These are phyloP conservation scores for Colletotrichum liaoningense DNA, from an alignment of 2,329 filamentous ascomycete genomes.

Conservation along the genomic window DNA sequence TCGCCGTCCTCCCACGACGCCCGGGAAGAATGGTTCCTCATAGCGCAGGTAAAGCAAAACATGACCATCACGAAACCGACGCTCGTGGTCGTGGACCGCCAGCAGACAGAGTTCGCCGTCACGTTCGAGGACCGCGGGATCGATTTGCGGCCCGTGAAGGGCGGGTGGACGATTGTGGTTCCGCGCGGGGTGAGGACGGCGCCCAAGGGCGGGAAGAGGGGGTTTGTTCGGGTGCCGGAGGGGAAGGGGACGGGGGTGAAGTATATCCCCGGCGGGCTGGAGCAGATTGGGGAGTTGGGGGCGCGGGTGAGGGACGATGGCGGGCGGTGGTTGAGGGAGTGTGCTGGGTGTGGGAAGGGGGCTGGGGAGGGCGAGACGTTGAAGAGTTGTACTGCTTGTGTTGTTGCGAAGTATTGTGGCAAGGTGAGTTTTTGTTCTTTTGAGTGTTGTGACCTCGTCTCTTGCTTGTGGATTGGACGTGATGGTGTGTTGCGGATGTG, in stretches of 20 bases:
- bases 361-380: constrained; percentile 42
- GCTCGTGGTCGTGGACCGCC: constrained; percentile 55
- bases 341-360: constrained; percentile 44
- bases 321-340: constrained; percentile 32
- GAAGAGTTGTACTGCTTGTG: constrained; percentile 57
- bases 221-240: constrained; percentile 49
- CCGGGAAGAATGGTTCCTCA: constrained; percentile 47
- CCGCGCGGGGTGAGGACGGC: constrained; percentile 48
- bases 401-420: constrained; percentile 56
- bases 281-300: constrained; percentile 43
- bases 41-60: constrained; percentile 59
- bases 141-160: constrained; percentile 50
- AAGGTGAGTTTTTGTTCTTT: constrained; percentile 49
- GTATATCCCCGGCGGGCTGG: constrained; percentile 47
- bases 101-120: constrained; percentile 54
- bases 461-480: neutral
- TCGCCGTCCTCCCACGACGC: constrained; percentile 34
- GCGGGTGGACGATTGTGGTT: constrained; percentile 53
- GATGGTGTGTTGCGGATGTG: neutral
- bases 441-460: neutral
- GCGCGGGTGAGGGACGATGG: constrained; percentile 36
- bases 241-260: constrained; percentile 47
- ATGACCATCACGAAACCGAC: constrained; percentile 63
- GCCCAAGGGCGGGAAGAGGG: constrained; percentile 51
- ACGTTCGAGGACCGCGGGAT: constrained; percentile 55